These are phyloP conservation scores for Candida germanica DNA, from an alignment of 805 yeast genomes.

Conservation along the genomic window DNA sequence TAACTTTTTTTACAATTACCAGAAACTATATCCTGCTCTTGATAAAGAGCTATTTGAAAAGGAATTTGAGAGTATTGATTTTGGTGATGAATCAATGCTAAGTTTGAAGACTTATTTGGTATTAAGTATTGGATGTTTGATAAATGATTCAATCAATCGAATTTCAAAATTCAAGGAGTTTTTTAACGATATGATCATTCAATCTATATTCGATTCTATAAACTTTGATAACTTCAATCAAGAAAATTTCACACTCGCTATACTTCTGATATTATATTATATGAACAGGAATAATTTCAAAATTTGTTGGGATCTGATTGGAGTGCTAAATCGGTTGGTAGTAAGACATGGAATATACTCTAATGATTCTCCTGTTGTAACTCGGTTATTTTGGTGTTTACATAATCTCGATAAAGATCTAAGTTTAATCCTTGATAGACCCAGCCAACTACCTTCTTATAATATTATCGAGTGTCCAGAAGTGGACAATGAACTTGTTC, in stretches of 20 bases:
- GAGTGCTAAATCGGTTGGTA: conserved; percentile 29
- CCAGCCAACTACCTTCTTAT: conserved; percentile 30
- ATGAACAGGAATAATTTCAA: conserved; percentile 25
- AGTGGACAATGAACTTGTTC: conserved; percentile 11
- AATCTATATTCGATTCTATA: conserved; percentile 31
- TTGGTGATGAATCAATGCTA: conserved; percentile 33
- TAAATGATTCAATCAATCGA: conserved; percentile 27
- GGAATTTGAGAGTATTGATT: conserved; percentile 26
- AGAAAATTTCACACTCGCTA: conserved; percentile 27
- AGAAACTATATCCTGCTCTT: conserved; percentile 34
- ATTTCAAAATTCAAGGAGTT: conserved; percentile 20
- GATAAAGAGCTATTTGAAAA: conserved; percentile 18
- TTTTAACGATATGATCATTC: conserved; percentile 32
- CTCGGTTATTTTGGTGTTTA: conserved; percentile 34
- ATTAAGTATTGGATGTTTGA: conserved; percentile 37
- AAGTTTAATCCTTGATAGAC: conserved; percentile 30
- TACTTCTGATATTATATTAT: conserved; percentile 31
- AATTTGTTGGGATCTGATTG: conserved; percentile 33
- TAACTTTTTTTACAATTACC: conserved; percentile 38
- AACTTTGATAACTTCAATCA: conserved; percentile 24
- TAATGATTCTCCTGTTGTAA: conserved; percentile 5
- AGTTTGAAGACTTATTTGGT: conserved; percentile 36
- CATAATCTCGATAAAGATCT: conserved; percentile 39
- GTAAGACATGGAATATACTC: conserved; percentile 21
- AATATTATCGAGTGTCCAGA: not conserved